Percentiles rank a stretch among this genome's conserved stretches.
phyloP scores from a whole-genome alignment of 2,329 filamentous ascomycete genomes.

The Sordariomycetes sp. region DNA sequence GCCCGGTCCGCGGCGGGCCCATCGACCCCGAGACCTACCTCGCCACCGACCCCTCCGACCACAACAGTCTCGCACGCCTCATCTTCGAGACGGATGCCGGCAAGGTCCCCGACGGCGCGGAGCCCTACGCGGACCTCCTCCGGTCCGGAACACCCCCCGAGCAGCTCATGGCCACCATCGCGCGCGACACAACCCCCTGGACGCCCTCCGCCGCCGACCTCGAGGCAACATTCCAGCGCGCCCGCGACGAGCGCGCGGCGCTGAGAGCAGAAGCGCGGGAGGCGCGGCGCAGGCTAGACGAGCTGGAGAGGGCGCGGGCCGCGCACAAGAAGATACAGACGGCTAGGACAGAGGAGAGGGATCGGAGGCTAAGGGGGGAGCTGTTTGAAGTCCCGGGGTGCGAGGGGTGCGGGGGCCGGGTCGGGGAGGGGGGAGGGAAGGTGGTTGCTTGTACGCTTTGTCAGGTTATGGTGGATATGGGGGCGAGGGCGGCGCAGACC shows the following conservation, averaged over 20 bases:
- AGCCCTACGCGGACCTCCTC: conserved; percentile 8
- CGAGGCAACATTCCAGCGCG: conserved; percentile 5
- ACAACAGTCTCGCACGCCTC: conserved; percentile 2
- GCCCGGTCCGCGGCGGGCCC: conserved; percentile 10
- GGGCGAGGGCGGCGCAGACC: conserved; percentile 19
- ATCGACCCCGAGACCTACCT: conserved; percentile 7
- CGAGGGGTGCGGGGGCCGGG: conserved; percentile 19
- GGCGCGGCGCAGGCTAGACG: conserved; percentile 25
- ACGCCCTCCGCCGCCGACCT: conserved; percentile 11
- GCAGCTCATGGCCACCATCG: conserved; percentile 15
- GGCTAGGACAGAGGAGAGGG: conserved; percentile 21
- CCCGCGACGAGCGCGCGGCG: conserved; percentile 4
- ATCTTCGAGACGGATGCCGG: conserved; percentile 5
- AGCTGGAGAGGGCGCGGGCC: conserved; percentile 31
- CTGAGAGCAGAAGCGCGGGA: conserved; percentile 15
- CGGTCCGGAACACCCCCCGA: conserved; percentile 8
- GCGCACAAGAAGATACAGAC: conserved; percentile 31
- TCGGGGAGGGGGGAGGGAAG: conserved; percentile 17
- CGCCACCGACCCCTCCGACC: not conserved
- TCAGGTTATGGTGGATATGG: conserved; percentile 24
- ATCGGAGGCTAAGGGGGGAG: conserved; percentile 16
- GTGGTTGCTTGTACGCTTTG: conserved; percentile 30
- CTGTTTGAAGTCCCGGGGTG: conserved; percentile 25
- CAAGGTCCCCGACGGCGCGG: conserved; percentile 2
- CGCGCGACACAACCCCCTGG: conserved; percentile 17